A percentile compares a stretch with the other conserved stretches of the same genome.
Conservation (phyloP, 1,139 yeast genomes). For the Sugiyamaella grinbergsii region DNA sequence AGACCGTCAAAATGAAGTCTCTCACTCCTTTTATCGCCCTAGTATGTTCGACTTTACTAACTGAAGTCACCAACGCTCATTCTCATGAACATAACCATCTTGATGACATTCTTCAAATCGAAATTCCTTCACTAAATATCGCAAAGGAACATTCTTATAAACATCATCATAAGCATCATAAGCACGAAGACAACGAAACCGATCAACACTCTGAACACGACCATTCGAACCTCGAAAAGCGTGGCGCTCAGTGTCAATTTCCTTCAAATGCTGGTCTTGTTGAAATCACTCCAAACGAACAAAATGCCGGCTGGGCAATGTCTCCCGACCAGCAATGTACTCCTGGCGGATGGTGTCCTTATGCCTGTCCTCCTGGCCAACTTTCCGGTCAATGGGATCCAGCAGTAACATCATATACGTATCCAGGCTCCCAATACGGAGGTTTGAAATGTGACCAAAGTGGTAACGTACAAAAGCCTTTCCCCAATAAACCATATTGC, state of each 20-base stretch:
- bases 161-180: constrained; percentile 11
- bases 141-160: background rate
- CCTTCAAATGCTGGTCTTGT: constrained; percentile 69
- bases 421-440: constrained; percentile 79
- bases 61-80: background rate
- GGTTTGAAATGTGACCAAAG: constrained; percentile 74
- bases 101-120: constrained; percentile 12
- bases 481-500: constrained; percentile 62
- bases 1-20: background rate
- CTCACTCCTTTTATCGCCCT: background rate
- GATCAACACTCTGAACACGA: background rate
- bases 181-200: constrained; percentile 2
- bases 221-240: constrained; percentile 23
- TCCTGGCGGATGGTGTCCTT: constrained; percentile 79
- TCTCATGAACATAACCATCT: constrained; percentile 7
- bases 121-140: background rate
- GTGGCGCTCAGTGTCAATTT: constrained; percentile 58
- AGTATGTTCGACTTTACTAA: background rate
- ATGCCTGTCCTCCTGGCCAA: constrained; percentile 85
- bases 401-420: constrained; percentile 75
- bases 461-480: constrained; percentile 69
- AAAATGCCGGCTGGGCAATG: constrained; percentile 87
- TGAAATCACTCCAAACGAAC: constrained; percentile 57
- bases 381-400: constrained; percentile 74
- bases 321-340: constrained; percentile 73